Conservation (phyloP, 106 monocot species). For the Triglochin maritima region DNA sequence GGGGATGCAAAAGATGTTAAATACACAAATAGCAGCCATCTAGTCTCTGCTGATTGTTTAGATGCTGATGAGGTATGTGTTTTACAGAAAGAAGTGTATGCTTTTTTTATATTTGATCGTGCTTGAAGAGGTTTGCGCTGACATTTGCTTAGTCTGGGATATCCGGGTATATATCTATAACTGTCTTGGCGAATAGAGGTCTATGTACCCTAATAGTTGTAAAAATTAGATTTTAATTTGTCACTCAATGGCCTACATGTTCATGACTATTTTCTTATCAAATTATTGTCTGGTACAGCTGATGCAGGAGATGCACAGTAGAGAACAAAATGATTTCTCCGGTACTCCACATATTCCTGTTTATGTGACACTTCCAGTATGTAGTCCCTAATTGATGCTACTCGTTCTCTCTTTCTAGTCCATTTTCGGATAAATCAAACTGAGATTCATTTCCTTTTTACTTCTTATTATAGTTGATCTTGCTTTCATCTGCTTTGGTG, state of each 20-base stretch:
- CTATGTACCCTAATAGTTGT: not conserved
- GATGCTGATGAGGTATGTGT: conserved; percentile 60
- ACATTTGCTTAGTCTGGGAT: too few relatives aligned
- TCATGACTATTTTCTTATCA: not conserved
- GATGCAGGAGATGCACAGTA: conserved; percentile 32
- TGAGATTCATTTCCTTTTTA: too few relatives aligned
- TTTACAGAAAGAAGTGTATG: not conserved
- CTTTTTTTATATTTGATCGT: too few relatives aligned
- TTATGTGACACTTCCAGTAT: conserved; percentile 61
- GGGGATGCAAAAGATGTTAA: conserved; percentile 50
- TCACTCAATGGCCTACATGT: not conserved
- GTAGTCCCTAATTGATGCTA: conserved; percentile 2
- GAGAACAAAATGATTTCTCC: conserved; percentile 35
- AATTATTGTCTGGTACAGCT: conserved; percentile 24
- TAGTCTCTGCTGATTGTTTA: conserved; percentile 48
- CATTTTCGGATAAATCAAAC: too few relatives aligned
- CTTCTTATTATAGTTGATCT: too few relatives aligned
- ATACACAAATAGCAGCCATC: conserved; percentile 32
- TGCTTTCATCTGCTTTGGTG: too few relatives aligned
- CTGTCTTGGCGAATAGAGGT: too few relatives aligned
- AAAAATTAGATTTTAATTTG: not conserved
- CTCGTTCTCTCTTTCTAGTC: not conserved
- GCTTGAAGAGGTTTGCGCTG: too few relatives aligned
- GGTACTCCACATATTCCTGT: conserved; percentile 74
- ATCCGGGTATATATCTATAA: too few relatives aligned